Base-by-base conservation (phyloP, 106 monocot species). In the Apostasia ramifera region DNA sequence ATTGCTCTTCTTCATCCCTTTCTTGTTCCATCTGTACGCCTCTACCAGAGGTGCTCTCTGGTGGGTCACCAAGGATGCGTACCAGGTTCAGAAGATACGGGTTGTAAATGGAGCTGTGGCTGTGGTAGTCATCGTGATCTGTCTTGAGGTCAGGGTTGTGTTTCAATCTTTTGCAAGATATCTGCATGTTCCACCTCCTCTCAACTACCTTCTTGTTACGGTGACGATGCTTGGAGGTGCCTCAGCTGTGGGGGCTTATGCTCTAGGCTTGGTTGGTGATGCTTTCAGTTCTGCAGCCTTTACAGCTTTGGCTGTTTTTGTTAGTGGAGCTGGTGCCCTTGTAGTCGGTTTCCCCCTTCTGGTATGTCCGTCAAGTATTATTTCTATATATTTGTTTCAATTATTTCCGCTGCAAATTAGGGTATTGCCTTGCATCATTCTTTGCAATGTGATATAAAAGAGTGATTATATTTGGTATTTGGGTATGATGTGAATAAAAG, bases 151-250 rank as follows among this genome's bases (percentile, higher is more conserved):
- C 40, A 83, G 98, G 80, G 98, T 98, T n/a, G 86, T 98, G 7
- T 98, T 98, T 68, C 89, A 81, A 41, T 90, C 98, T 10, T 98
- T 98, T 69, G 86, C 81, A 37, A 80, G 75, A 63, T 98, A 98
- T 67, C 50, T 98, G 77, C 98, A 98, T 66, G 92, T 78, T 1
- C 85, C 98, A 10, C 90, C 98, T 0, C 98, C 93, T n/a, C 46
- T 98, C 66, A 93, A 90, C 68, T 93, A 90, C 74, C 66, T 98
- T 6, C 90, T 98, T 9, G 98, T 98, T 58, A 98, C 93, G n/a
- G 74, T 93, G 6, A 79, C 80, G 12, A 93, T 98, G 93, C 90
- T 98, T 47, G 98, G 98, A 11, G 90, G 93, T 7, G 72, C 93
- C 1, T 66, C 67, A 41, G 78, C 80, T 2, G 74, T 66, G 1